These are phyloP conservation scores for Uncinocarpus reesii DNA, from an alignment of 2,329 filamentous ascomycete genomes.

Conservation along the genomic window DNA sequence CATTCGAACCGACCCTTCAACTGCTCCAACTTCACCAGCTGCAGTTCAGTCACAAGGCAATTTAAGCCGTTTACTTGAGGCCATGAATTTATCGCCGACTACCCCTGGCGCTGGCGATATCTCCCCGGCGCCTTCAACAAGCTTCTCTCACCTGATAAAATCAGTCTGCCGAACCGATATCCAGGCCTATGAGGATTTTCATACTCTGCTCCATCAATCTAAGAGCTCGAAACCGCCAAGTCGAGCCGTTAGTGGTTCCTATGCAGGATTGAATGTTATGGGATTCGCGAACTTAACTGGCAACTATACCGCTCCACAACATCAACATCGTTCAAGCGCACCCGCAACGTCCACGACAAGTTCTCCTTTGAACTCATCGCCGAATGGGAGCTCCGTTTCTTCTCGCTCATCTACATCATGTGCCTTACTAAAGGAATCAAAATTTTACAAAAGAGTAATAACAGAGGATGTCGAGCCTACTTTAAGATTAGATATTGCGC, in stretches of 20 bases:
- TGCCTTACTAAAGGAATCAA: slow-evolving; percentile 68
- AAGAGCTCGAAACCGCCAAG: slow-evolving; percentile 52
- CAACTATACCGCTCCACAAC: slow-evolving; percentile 29
- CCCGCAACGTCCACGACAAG: slow-evolving; percentile 50
- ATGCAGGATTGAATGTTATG: slow-evolving; percentile 52
- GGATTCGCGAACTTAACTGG: slow-evolving; percentile 40
- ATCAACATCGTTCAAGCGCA: slow-evolving; percentile 41
- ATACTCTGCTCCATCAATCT: slow-evolving; percentile 60
- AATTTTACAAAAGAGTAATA: slow-evolving; percentile 84
- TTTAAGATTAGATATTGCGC: slow-evolving; percentile 75
- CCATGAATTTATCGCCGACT: slow-evolving; percentile 43
- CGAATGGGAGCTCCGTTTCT: slow-evolving; percentile 30
- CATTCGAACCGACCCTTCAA: slow-evolving; percentile 54
- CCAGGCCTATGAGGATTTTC: slow-evolving; percentile 73
- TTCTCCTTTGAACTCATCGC: slow-evolving; percentile 40
- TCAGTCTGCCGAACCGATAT: slow-evolving; percentile 76
- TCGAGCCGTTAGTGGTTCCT: slow-evolving; percentile 62
- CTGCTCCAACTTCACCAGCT: slow-evolving; percentile 70
- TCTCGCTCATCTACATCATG: slow-evolving; percentile 35
- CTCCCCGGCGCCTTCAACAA: slow-evolving; percentile 54
- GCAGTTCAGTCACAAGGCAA: slow-evolving; percentile 43
- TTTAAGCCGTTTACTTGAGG: slow-evolving; percentile 51
- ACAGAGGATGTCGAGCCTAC: slow-evolving; percentile 92
- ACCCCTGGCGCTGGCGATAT: slow-evolving; percentile 43
- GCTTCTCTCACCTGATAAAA: slow-evolving; percentile 72